These are phyloP conservation scores for Claviceps fusiformis DNA, from an alignment of 2,329 filamentous ascomycete species.

Conservation along the genomic window DNA sequence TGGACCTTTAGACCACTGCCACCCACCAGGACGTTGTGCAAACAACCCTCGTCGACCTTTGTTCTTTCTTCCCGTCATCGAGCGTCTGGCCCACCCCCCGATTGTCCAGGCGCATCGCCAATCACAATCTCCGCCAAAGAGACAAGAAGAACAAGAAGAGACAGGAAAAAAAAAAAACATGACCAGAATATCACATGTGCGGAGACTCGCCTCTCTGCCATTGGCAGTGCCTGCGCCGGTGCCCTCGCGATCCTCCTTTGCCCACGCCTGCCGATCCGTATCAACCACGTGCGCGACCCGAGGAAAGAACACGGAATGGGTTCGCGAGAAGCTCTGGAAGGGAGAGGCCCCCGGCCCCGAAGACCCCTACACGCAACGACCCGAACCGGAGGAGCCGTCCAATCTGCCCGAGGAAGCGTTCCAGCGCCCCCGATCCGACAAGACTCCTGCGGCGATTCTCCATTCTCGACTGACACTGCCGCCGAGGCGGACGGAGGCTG, in stretches of 20 bases:
- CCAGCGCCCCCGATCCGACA: slow-evolving; percentile 10
- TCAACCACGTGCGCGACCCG: slow-evolving; percentile 21
- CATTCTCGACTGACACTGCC: slow-evolving; percentile 20
- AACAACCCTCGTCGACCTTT: not conserved
- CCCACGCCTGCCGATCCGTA: slow-evolving; percentile 14
- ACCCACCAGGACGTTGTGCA: not conserved
- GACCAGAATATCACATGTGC: slow-evolving; percentile 28
- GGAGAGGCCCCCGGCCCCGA: slow-evolving; percentile 24
- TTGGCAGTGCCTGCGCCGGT: slow-evolving; percentile 12
- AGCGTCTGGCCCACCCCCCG: not conserved
- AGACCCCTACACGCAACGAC: slow-evolving; percentile 24
- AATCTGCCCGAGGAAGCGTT: slow-evolving; percentile 20
- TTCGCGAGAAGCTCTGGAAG: slow-evolving; percentile 27
- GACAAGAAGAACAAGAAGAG: not conserved
- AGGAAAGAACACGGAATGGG: slow-evolving; percentile 22
- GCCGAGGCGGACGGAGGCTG: slow-evolving; percentile 19
- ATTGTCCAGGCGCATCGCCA: not conserved
- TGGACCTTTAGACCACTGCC: not conserved
- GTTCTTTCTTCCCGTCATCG: not conserved
- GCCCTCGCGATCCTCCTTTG: slow-evolving; percentile 15
- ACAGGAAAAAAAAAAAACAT: slow-evolving; percentile 19
- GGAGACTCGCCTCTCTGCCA: slow-evolving; percentile 20
- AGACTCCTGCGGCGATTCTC: slow-evolving; percentile 14
- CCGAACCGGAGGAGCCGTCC: slow-evolving; percentile 14
- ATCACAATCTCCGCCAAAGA: not conserved